These are phyloP conservation scores for Primulina tabacum DNA, from an alignment of 257 asterid species.

Conservation along the genomic window DNA sequence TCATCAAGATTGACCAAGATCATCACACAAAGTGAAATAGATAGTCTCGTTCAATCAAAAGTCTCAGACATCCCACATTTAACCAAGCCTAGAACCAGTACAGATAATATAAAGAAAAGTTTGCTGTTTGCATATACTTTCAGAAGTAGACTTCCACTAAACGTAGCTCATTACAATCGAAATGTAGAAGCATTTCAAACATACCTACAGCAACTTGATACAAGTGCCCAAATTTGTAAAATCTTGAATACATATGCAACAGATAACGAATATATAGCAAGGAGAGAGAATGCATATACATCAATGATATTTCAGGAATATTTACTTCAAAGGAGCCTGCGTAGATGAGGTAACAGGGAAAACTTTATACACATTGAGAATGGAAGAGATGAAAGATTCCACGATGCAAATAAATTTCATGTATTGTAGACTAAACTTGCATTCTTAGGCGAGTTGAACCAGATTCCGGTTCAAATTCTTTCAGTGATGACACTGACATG, in stretches of 20 bases:
- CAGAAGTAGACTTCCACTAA: too few species aligned
- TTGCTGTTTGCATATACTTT: too few species aligned
- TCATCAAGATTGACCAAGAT: too few species aligned
- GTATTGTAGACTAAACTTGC: constrained; percentile 11
- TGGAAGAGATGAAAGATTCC: constrained; percentile 21
- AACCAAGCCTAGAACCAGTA: too few species aligned
- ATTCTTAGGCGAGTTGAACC: constrained; percentile 9
- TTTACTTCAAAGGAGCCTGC: constrained; percentile 28
- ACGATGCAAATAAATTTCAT: constrained; percentile 25
- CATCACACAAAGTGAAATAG: too few species aligned
- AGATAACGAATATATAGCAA: not conserved
- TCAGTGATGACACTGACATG: constrained; percentile 1
- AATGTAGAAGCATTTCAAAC: not conserved
- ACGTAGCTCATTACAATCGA: too few species aligned
- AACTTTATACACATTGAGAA: constrained; percentile 15
- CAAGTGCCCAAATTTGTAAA: constrained; percentile 5
- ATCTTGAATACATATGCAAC: constrained; percentile 1
- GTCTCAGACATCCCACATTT: too few species aligned
- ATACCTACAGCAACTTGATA: not conserved
- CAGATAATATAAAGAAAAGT: too few species aligned
- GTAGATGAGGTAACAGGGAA: constrained; percentile 19
- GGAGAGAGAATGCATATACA: constrained; percentile 10
- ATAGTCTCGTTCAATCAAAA: too few species aligned
- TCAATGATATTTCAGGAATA: constrained; percentile 27
- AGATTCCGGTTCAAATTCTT: not conserved